These are phyloP conservation scores for Ustulina deusta DNA, from an alignment of 2,329 filamentous ascomycete genomes.

Conservation along the genomic window DNA sequence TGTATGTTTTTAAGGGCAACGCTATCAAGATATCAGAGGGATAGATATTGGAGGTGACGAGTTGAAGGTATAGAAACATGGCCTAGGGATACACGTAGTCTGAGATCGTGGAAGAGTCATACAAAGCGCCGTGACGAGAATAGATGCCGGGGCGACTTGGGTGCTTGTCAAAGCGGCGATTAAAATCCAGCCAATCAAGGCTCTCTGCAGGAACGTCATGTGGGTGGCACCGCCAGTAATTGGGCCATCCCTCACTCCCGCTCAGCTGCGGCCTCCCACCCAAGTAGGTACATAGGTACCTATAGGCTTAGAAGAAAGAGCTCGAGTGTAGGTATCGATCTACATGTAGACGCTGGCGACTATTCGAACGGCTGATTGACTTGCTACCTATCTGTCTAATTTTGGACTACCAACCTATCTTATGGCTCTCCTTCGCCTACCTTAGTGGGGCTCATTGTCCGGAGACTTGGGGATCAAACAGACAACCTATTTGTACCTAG, in stretches of 20 bases:
- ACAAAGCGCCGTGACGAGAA: too few species aligned
- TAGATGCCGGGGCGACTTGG: too few species aligned
- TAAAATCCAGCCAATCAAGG: slow-evolving; percentile 31
- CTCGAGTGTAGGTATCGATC: neutral
- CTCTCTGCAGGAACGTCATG: slow-evolving; percentile 14
- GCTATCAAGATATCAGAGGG: slow-evolving; percentile 6
- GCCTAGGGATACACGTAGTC: neutral
- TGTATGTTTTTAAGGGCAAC: neutral
- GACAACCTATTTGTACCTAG: too few species aligned
- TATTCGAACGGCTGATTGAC: neutral
- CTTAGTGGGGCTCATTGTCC: too few species aligned
- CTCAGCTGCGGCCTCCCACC: too few species aligned
- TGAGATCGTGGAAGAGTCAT: slow-evolving; percentile 36
- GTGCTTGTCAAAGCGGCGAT: slow-evolving; percentile 21
- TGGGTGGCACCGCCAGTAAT: slow-evolving; percentile 7
- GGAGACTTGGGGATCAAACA: too few species aligned
- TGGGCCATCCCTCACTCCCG: slow-evolving; percentile 1
- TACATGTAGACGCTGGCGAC: too few species aligned
- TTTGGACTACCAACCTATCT: too few species aligned
- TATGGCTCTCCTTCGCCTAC: too few species aligned
- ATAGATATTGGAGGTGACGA: neutral
- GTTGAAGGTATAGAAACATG: neutral
- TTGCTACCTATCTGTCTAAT: neutral
- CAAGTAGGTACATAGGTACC: neutral
- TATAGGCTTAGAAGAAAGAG: neutral